Conservation (phyloP, 352 stramenopile genomes). For the Saprolegnia parasitica region DNA sequence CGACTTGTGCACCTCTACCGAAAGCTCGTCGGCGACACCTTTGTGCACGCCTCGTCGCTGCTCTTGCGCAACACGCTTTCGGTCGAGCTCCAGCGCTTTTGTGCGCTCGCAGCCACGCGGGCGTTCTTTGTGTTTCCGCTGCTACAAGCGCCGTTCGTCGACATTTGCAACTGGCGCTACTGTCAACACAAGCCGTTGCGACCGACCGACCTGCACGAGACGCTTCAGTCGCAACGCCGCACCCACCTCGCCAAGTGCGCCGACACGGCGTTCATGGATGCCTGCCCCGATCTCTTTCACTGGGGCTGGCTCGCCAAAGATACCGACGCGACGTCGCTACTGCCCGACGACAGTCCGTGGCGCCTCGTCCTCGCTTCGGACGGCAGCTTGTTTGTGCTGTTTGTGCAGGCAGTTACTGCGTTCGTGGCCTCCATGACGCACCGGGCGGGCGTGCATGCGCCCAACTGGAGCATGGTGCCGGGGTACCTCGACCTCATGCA, state of each 20-base stretch:
- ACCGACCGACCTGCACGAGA: not conserved
- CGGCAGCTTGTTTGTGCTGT: constrained; percentile 13
- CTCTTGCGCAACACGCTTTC: constrained; percentile 1
- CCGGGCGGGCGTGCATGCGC: not conserved
- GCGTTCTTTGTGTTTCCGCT: constrained; percentile 24
- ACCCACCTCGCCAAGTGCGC: not conserved
- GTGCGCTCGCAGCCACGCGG: not conserved
- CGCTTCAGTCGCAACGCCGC: not conserved
- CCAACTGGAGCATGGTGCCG: constrained; percentile 18
- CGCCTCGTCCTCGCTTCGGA: constrained; percentile 12
- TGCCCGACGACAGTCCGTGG: constrained; percentile 21
- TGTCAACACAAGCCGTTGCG: constrained; percentile 2
- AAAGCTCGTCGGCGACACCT: constrained; percentile 21
- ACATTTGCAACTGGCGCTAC: constrained; percentile 16
- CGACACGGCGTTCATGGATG: constrained; percentile 16
- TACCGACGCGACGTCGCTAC: not conserved
- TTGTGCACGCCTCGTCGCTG: constrained; percentile 7
- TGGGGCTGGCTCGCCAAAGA: constrained; percentile 26
- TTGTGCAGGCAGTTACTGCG: constrained; percentile 8
- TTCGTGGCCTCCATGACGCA: not conserved
- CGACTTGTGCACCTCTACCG: constrained; percentile 14
- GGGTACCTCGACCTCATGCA: constrained; percentile 19
- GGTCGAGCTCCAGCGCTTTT: not conserved
- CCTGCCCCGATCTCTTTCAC: constrained; percentile 15
- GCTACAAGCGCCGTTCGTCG: constrained; percentile 12